Percentiles rank a stretch among this genome's conserved stretches.
phyloP scores from a whole-genome alignment of 2,329 filamentous ascomycete genomes.

The Fulvia fulva region DNA sequence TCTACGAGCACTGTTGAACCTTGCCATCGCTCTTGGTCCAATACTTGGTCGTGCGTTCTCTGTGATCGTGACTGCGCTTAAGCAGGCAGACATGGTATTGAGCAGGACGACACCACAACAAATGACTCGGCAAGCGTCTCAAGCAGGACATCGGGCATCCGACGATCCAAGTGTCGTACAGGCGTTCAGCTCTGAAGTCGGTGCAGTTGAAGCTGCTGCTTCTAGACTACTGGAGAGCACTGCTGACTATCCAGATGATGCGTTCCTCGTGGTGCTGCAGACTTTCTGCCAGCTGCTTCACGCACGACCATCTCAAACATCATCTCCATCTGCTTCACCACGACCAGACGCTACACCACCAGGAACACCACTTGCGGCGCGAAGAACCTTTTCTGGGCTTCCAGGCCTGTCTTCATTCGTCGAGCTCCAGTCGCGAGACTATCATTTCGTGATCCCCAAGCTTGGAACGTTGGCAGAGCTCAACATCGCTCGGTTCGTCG shows the following conservation, averaged over 20 bases:
- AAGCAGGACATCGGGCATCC: slow-evolving; percentile 17
- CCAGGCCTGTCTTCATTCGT: slow-evolving; percentile 40
- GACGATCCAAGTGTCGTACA: slow-evolving; percentile 28
- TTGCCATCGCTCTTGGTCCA: slow-evolving; percentile 90
- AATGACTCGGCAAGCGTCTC: slow-evolving; percentile 20
- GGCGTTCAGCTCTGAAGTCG: slow-evolving; percentile 67
- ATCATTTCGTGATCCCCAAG: slow-evolving; percentile 47
- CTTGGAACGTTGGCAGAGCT: slow-evolving; percentile 44
- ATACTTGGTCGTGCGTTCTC: slow-evolving; percentile 82
- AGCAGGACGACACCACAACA: slow-evolving; percentile 40
- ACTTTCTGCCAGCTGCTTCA: slow-evolving; percentile 70
- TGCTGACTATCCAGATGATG: slow-evolving; percentile 76
- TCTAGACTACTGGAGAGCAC: slow-evolving; percentile 87
- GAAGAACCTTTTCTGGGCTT: slow-evolving; percentile 40
- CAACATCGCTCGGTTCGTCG: slow-evolving; percentile 55
- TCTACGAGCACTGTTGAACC: slow-evolving; percentile 82
- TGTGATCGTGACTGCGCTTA: slow-evolving; percentile 85
- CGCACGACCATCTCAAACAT: slow-evolving; percentile 14
- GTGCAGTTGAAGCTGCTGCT: slow-evolving; percentile 83
- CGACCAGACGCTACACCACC: slow-evolving; percentile 7
- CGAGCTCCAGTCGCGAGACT: slow-evolving; percentile 40
- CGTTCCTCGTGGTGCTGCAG: slow-evolving; percentile 72
- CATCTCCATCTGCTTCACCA: slow-evolving; percentile 12
- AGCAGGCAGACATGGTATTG: slow-evolving; percentile 86
- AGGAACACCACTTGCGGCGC: slow-evolving; percentile 27